Percentiles rank a stretch among this genome's conserved stretches.
phyloP scores from a whole-genome alignment of 495 filamentous ascomycete genomes.

The Paragyromitra xinjiangensis region DNA sequence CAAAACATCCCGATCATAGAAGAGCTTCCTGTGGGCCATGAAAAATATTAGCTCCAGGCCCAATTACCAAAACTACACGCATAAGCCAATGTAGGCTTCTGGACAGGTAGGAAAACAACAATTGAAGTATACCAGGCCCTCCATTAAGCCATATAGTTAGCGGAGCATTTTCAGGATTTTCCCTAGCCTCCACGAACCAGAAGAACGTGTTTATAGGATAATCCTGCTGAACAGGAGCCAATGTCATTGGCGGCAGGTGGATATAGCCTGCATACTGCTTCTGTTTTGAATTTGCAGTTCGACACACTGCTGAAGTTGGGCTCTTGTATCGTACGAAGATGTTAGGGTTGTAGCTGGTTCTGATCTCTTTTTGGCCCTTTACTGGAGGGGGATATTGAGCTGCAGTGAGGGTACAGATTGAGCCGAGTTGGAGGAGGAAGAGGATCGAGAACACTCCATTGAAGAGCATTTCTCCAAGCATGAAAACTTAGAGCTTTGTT shows the following conservation, averaged over 20 bases:
- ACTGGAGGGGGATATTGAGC: conserved; percentile 54
- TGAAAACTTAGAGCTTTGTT: neutral
- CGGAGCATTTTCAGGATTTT: conserved; percentile 67
- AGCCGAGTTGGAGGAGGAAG: conserved; percentile 27
- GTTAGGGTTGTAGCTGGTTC: conserved; percentile 40
- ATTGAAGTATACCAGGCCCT: conserved; percentile 70
- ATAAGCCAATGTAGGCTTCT: neutral
- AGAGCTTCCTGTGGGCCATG: conserved; percentile 58
- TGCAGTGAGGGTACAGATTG: neutral
- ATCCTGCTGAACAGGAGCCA: conserved; percentile 63
- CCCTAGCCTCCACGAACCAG: conserved; percentile 76
- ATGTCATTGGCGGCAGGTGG: conserved; percentile 63
- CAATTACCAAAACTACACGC: conserved; percentile 59
- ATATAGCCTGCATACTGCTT: conserved; percentile 61
- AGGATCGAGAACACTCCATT: neutral
- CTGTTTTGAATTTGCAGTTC: conserved; percentile 49
- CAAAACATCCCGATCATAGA: conserved; percentile 75
- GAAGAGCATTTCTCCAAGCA: neutral
- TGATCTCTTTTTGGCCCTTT: conserved; percentile 31
- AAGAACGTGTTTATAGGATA: conserved; percentile 80
- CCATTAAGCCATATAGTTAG: conserved; percentile 77
- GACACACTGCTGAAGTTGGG: conserved; percentile 47
- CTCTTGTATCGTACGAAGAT: conserved; percentile 54
- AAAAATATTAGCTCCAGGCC: neutral
- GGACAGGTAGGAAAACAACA: conserved; percentile 65